A percentile compares a stretch with the other conserved stretches of the same genome.
These are phyloP conservation scores for Sungouiozyma ichnusensis DNA, from an alignment of 805 yeast species.

Conservation along the genomic window DNA sequence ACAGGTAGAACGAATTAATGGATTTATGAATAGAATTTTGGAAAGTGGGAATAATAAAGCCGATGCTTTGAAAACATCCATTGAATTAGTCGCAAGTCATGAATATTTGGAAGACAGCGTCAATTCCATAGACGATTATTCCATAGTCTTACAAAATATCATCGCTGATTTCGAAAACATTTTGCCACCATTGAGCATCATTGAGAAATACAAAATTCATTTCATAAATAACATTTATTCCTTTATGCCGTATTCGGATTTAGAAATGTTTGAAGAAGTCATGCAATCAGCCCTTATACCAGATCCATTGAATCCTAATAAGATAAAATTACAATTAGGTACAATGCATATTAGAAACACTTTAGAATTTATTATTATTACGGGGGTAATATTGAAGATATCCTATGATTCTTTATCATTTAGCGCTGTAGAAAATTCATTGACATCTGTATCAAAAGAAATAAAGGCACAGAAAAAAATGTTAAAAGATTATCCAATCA, in stretches of 20 bases:
- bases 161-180: conserved; percentile 13
- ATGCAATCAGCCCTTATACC: conserved; percentile 11
- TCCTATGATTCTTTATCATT: conserved; percentile 19
- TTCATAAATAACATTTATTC: conserved; percentile 23
- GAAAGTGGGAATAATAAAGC: conserved; percentile 4
- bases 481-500: conserved; percentile 17
- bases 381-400: conserved; percentile 20
- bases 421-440: conserved; percentile 7
- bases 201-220: conserved; percentile 18
- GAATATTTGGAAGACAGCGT: conserved; percentile 20
- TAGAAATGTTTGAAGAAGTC: conserved; percentile 20
- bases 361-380: conserved; percentile 17
- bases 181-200: conserved; percentile 19
- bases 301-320: conserved; percentile 6
- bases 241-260: conserved; percentile 20
- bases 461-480: conserved; percentile 3
- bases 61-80: neutral
- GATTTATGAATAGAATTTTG: conserved; percentile 19
- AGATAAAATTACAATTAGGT: conserved; percentile 18
- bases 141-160: conserved; percentile 15
- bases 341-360: conserved; percentile 18
- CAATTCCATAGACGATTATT: conserved; percentile 12
- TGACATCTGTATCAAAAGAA: neutral
- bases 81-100: conserved; percentile 1
- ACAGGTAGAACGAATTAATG: conserved; percentile 15